phyloP scores from a whole-genome alignment of 2,329 filamentous ascomycete genomes.

The Cladophialophora psammophila region DNA sequence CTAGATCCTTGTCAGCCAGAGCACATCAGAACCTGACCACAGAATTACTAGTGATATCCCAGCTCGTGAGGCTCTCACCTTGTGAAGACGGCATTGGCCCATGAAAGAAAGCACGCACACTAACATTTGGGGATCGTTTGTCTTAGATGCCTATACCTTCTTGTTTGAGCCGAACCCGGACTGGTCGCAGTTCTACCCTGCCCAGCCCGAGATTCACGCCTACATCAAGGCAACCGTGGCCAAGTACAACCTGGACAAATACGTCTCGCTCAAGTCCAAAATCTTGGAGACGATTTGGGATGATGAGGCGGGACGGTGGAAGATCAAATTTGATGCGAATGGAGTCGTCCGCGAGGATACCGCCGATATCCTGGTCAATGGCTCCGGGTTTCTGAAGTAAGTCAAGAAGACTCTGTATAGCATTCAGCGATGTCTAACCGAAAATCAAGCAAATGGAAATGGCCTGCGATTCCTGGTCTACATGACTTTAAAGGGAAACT shows the following conservation, averaged over 20 bases:
- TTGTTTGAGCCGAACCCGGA: constrained; percentile 46
- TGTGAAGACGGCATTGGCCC: constrained; percentile 15
- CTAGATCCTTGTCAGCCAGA: constrained; percentile 16
- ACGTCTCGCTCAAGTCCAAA: constrained; percentile 41
- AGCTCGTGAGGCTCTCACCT: constrained; percentile 41
- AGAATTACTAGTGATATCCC: constrained; percentile 45
- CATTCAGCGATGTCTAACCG: constrained; percentile 49
- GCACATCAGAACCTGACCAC: constrained; percentile 17
- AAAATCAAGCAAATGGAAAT: constrained; percentile 51
- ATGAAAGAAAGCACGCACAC: constrained; percentile 16
- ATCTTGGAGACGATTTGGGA: constrained; percentile 44
- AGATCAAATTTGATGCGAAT: constrained; percentile 39
- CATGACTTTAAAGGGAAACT: constrained; percentile 47
- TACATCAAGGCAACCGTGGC: constrained; percentile 41
- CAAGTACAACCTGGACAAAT: constrained; percentile 39
- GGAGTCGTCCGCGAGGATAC: constrained; percentile 25
- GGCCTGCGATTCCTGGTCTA: constrained; percentile 46
- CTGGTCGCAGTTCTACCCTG: constrained; percentile 39
- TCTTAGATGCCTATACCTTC: constrained; percentile 44
- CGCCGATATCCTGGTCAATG: constrained; percentile 42
- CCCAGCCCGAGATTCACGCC: constrained; percentile 40
- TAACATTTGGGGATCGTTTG: constrained; percentile 12
- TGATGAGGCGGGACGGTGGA: constrained; percentile 43
- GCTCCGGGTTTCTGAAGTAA: constrained; percentile 40
- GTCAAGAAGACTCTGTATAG: constrained; percentile 13